A percentile compares a stretch with the other conserved stretches of the same genome.
Conservation (phyloP, 2,329 filamentous ascomycete genomes). For the Aplosporella prunicola region DNA sequence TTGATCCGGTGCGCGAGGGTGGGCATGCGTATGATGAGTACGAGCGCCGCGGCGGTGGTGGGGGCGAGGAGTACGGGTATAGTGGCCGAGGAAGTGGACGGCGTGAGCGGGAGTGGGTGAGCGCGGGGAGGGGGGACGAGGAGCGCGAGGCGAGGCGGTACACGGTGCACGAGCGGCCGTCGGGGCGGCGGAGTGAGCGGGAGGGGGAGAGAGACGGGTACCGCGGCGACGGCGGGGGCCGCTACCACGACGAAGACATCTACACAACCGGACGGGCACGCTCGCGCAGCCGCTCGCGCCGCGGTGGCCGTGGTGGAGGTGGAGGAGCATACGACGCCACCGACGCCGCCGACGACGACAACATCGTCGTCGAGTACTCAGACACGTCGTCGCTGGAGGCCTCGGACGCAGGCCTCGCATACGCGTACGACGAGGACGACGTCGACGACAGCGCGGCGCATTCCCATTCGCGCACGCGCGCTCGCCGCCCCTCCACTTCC, state of each 20-base stretch:
- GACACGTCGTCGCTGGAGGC: too few relatives aligned
- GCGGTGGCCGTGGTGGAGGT: neutral
- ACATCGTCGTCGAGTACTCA: constrained; percentile 4
- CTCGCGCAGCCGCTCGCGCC: constrained; percentile 2
- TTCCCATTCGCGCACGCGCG: neutral
- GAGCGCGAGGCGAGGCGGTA: too few relatives aligned
- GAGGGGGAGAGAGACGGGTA: neutral
- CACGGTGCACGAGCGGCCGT: too few relatives aligned
- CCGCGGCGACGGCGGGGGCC: constrained; percentile 1
- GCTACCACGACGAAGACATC: constrained; percentile 8
- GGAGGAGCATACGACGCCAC: too few relatives aligned
- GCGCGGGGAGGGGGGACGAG: too few relatives aligned
- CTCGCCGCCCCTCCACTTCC: neutral
- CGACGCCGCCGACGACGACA: constrained; percentile 6
- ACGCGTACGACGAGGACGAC: neutral
- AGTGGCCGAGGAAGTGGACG: too few relatives aligned
- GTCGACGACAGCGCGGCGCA: constrained; percentile 38
- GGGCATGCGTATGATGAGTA: too few relatives aligned
- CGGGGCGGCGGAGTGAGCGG: neutral
- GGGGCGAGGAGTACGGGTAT: too few relatives aligned
- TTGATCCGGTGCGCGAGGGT: too few relatives aligned
- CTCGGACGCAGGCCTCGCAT: neutral
- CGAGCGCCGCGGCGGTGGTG: too few relatives aligned
- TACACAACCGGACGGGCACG: too few relatives aligned
- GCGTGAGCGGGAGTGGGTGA: too few relatives aligned